phyloP scores from a whole-genome alignment of 2,329 filamentous ascomycete species.

The Conoideocrella luteorostrata region DNA sequence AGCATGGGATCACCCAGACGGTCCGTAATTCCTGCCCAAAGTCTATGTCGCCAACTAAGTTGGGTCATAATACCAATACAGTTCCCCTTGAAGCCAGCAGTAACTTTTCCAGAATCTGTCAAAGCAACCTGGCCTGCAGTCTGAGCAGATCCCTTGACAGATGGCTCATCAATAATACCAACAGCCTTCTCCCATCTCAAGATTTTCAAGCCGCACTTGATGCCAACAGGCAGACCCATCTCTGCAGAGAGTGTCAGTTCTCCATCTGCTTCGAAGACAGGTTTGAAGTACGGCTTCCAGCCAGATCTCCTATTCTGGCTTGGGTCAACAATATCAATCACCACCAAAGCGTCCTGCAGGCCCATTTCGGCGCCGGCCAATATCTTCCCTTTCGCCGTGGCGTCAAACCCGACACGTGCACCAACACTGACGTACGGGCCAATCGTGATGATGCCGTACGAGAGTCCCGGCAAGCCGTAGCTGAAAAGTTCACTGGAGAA shows the following conservation, averaged over 20 bases:
- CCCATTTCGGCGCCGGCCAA: slow-evolving; percentile 24
- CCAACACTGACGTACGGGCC: slow-evolving; percentile 19
- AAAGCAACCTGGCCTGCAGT: slow-evolving; percentile 13
- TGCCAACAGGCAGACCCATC: slow-evolving; percentile 21
- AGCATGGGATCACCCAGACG: slow-evolving; percentile 11
- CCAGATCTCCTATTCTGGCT: slow-evolving; percentile 13
- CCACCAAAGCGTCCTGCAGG: slow-evolving; percentile 5
- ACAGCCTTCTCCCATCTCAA: slow-evolving; percentile 14
- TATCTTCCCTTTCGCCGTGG: slow-evolving; percentile 18
- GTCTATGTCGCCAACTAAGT: slow-evolving; percentile 21
- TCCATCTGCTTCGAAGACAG: slow-evolving; percentile 21
- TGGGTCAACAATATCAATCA: slow-evolving; percentile 18
- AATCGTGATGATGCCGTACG: slow-evolving; percentile 19
- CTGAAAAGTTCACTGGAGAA: slow-evolving; percentile 17
- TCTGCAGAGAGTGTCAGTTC: slow-evolving; percentile 18
- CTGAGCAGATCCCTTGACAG: slow-evolving; percentile 18
- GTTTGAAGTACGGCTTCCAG: slow-evolving; percentile 23
- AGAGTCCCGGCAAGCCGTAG: slow-evolving; percentile 18
- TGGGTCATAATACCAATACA: slow-evolving; percentile 21
- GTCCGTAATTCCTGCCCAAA: slow-evolving; percentile 16
- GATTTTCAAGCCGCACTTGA: slow-evolving; percentile 20
- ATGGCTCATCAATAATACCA: slow-evolving; percentile 21
- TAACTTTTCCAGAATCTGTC: slow-evolving; percentile 7
- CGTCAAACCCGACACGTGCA: slow-evolving; percentile 16
- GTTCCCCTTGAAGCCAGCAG: slow-evolving; percentile 15